Conservation (phyloP, 805 yeast genomes). For the Wickerhamomyces silvicola region DNA sequence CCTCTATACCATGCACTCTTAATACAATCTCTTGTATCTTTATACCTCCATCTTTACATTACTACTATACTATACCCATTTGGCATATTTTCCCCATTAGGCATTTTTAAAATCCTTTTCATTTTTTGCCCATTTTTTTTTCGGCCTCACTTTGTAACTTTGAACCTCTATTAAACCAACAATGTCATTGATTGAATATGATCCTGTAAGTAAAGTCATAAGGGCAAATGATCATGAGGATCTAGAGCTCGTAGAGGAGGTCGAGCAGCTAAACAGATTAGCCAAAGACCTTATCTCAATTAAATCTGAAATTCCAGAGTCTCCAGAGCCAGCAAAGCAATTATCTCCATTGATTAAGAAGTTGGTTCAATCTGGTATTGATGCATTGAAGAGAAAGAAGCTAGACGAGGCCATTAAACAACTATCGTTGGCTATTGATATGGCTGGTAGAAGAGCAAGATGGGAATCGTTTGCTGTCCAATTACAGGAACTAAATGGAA, state of each 20-base stretch:
- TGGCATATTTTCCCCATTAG: no score
- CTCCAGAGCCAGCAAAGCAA: conserved; percentile 48
- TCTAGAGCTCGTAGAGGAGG: conserved; percentile 18
- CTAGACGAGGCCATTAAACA: conserved; percentile 57
- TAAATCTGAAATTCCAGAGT: conserved; percentile 44
- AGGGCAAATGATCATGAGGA: no score
- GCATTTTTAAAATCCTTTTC: no score
- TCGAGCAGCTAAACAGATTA: conserved; percentile 29
- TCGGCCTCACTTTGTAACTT: no score
- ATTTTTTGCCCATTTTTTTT: no score
- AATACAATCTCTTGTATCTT: no score
- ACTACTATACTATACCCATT: no score
- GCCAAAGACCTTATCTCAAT: conserved; percentile 26
- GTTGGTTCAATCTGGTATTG: conserved; percentile 58
- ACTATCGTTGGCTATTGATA: conserved; percentile 58
- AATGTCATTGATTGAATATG: no score
- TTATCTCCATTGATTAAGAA: conserved; percentile 54
- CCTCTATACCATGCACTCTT: no score
- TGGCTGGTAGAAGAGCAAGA: conserved; percentile 61
- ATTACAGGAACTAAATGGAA: conserved; percentile 57
- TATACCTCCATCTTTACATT: no score
- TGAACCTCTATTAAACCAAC: no score
- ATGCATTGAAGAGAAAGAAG: conserved; percentile 47
- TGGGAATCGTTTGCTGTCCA: conserved; percentile 72
- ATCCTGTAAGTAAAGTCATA: no score